These are phyloP conservation scores for Psilocybe sp. DNA, from an alignment of 768 basidiomycete genomes.

Conservation along the genomic window DNA sequence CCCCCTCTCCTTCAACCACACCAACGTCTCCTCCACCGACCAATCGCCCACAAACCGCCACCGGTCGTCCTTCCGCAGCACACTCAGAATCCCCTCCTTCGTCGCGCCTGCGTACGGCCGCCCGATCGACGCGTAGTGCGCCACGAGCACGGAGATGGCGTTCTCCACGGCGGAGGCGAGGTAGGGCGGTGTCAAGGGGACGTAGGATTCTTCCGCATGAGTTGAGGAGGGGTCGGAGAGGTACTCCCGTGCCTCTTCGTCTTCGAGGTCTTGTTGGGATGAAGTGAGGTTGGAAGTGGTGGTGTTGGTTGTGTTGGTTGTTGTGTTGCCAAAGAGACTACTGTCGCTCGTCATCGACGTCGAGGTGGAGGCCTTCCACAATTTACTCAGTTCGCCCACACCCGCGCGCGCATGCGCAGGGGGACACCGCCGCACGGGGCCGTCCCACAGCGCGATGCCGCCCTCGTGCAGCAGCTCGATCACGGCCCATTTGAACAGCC, in stretches of 20 bases:
- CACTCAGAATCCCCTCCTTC: conserved; percentile 43
- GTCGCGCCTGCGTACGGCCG: conserved; percentile 26
- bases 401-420: conserved; percentile 13
- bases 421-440: conserved; percentile 39
- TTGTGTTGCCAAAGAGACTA: conserved; percentile 28
- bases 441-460: conserved; percentile 73
- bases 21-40: conserved; percentile 60
- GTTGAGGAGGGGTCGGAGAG: conserved; percentile 55
- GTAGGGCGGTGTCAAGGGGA: conserved; percentile 53
- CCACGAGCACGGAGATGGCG: conserved; percentile 33
- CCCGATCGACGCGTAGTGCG: conserved; percentile 16
- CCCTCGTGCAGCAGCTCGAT: conserved; percentile 67
- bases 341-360: conserved; percentile 22
- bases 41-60: conserved; percentile 68
- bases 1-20: conserved; percentile 38
- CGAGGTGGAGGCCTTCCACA: conserved; percentile 49
- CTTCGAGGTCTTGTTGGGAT: conserved; percentile 30
- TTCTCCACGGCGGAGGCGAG: conserved; percentile 46
- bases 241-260: conserved; percentile 26
- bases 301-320: conserved; percentile 7
- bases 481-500: conserved; percentile 66
- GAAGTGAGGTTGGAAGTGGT: conserved; percentile 9
- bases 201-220: conserved; percentile 61
- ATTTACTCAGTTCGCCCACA: conserved; percentile 18
- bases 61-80: conserved; percentile 53